Evolutionary conservation across 192 early-diverging fungal species (phyloP).

Genomic region (Geranomyces michiganensis): DNA sequence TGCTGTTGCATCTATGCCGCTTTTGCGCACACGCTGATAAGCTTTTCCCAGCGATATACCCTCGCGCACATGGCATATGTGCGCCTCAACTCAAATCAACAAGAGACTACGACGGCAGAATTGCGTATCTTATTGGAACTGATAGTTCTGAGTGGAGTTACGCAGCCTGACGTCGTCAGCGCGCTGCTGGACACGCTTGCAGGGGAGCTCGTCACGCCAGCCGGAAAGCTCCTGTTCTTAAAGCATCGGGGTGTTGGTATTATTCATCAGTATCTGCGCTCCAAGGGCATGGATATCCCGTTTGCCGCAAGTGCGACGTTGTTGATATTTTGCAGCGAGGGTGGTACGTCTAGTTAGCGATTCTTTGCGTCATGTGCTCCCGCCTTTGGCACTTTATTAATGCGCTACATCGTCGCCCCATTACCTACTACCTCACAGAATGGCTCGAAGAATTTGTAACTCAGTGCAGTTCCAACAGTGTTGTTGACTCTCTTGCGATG

Average conservation of each 20-base stretch:
- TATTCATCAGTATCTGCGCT: background rate
- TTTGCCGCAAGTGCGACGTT: background rate
- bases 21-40: no score
- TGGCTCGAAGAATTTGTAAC: background rate
- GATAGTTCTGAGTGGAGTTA: conserved; percentile 4
- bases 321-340: conserved; percentile 1
- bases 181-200: background rate
- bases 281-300: background rate
- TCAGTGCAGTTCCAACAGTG: background rate
- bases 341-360: background rate
- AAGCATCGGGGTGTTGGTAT: background rate
- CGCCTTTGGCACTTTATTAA: background rate
- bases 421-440: background rate
- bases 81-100: background rate
- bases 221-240: background rate
- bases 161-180: background rate
- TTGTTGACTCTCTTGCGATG: background rate
- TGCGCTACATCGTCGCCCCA: background rate
- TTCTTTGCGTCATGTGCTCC: background rate
- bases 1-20: no score
- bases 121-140: background rate
- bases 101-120: background rate
- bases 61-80: background rate
- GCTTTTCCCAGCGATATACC: conserved; percentile 6
- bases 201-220: background rate